Evolutionary conservation across 805 yeast genomes (phyloP), one percentile per base, ranked within the genome.

Genomic region (Nadsonia fulvescens): DNA sequence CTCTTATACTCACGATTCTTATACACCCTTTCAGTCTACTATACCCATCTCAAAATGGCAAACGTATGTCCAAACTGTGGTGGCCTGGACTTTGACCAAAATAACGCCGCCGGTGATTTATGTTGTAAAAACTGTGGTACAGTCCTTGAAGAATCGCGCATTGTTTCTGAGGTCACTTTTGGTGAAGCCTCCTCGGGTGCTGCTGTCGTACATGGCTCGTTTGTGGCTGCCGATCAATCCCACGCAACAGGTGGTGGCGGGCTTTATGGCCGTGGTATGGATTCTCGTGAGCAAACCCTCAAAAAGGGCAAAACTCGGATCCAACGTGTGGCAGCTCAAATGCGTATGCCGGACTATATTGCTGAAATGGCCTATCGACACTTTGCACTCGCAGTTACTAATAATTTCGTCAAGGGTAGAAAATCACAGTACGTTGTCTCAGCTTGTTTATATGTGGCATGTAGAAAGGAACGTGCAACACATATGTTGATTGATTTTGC

Each of bases 401-500:
- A 74, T 36, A 83, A 82, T 45, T 89, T 89, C 46, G 96, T 89
- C 13, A 93, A 86, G 48, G 99, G 99, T n/a, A 63, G 99, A 40
- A 56, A 89, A 34, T 81, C 95, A 2, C 95, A 83, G 45, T 83
- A 86, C 44, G 96, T 89, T 3, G 70, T 83, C 29, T 92, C 94
- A 0, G 82, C 96, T 0, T 89, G 99, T 53, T 59, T 89, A 17
- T 89, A 89, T 45, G 69, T 89, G 24, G 93, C 96, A 0, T 89
- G 99, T 49, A 70, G 98, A 43, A 74, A 72, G 45, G 86, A 75
- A 41, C 66, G 68, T 46, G 83, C 96, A 1, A 89, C 76, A 39
- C 95, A 86, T 45, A 82, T 89, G 93, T 61, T 89, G 39, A 83
- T 89, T 40, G 98, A 89, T 53, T 89, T 89, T 46, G 76, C 92